phyloP scores from a whole-genome alignment of 495 filamentous ascomycete species.

The Penicillium maclennaniae region DNA sequence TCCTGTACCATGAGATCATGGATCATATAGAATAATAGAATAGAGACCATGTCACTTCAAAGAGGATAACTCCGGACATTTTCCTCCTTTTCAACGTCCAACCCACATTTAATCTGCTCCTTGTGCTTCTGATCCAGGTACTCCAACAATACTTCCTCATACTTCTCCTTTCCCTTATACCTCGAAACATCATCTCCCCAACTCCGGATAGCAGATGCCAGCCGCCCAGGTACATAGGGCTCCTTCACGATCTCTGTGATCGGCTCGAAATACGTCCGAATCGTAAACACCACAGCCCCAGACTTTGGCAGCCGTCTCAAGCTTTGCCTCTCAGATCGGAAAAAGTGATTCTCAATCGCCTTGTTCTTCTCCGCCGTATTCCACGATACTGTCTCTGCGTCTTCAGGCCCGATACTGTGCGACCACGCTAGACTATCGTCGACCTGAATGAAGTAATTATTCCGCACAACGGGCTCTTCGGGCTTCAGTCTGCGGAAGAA shows the following conservation, averaged over 20 bases:
- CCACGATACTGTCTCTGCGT: constrained; percentile 63
- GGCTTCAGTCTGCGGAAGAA: constrained; percentile 67
- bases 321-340: constrained; percentile 76
- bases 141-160: constrained; percentile 74
- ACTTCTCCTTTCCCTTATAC: constrained; percentile 83
- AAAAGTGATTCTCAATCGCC: constrained; percentile 71
- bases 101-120: constrained; percentile 66
- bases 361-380: constrained; percentile 72
- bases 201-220: constrained; percentile 72
- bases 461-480: constrained; percentile 60
- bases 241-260: constrained; percentile 63
- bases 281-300: constrained; percentile 78
- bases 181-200: constrained; percentile 81
- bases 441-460: constrained; percentile 78
- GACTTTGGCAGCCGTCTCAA: constrained; percentile 67
- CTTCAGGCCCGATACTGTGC: constrained; percentile 70
- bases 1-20: not conserved
- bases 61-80: constrained; percentile 52
- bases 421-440: constrained; percentile 72
- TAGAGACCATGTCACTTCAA: constrained; percentile 8
- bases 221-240: constrained; percentile 64
- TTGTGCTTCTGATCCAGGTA: constrained; percentile 76
- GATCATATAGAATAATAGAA: not conserved
- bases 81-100: constrained; percentile 59
- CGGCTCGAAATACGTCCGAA: constrained; percentile 74